A percentile compares a stretch with the other conserved stretches of the same genome.
phyloP scores from a whole-genome alignment of 768 basidiomycete genomes.

The Russula abietina region DNA sequence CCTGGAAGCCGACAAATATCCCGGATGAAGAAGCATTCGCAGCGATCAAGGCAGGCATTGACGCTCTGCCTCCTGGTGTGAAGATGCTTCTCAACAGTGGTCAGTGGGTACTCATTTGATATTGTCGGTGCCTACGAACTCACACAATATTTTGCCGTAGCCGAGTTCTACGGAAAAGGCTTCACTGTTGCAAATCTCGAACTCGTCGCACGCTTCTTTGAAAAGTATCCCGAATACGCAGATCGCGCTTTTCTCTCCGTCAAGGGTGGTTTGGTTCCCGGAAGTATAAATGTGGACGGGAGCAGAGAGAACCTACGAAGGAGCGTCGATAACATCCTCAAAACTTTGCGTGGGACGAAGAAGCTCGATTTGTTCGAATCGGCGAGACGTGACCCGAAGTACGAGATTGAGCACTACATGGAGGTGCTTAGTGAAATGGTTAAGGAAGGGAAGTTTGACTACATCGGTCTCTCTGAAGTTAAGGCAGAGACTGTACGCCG shows the following conservation, averaged over 20 bases:
- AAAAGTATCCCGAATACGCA: slow-evolving; percentile 39
- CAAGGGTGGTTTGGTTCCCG: slow-evolving; percentile 33
- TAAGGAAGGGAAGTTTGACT: slow-evolving; percentile 51
- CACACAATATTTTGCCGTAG: slow-evolving; percentile 25
- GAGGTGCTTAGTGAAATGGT: slow-evolving; percentile 40
- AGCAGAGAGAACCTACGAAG: slow-evolving; percentile 41
- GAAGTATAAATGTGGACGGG: slow-evolving; percentile 22
- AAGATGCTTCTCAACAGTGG: slow-evolving; percentile 51
- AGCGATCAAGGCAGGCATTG: slow-evolving; percentile 49
- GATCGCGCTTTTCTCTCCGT: slow-evolving; percentile 45
- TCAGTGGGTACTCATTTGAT: slow-evolving; percentile 21
- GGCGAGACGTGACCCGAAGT: slow-evolving; percentile 41
- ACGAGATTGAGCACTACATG: slow-evolving; percentile 43
- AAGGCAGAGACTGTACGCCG: slow-evolving; percentile 40
- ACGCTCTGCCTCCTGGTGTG: slow-evolving; percentile 37
- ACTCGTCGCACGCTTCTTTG: slow-evolving; percentile 46
- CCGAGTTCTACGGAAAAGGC: slow-evolving; percentile 52
- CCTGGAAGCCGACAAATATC: slow-evolving; percentile 42
- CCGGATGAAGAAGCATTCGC: slow-evolving; percentile 58
- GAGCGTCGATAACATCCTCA: slow-evolving; percentile 43
- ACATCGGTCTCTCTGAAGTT: slow-evolving; percentile 57
- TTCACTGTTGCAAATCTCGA: slow-evolving; percentile 40
- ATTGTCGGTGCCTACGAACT: not conserved
- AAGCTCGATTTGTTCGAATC: slow-evolving; percentile 55
- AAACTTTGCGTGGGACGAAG: slow-evolving; percentile 45